A percentile compares a stretch with the other conserved stretches of the same genome.
These are phyloP conservation scores for Brassica carinata DNA, from an alignment of 345 rosid genomes.

Conservation along the genomic window DNA sequence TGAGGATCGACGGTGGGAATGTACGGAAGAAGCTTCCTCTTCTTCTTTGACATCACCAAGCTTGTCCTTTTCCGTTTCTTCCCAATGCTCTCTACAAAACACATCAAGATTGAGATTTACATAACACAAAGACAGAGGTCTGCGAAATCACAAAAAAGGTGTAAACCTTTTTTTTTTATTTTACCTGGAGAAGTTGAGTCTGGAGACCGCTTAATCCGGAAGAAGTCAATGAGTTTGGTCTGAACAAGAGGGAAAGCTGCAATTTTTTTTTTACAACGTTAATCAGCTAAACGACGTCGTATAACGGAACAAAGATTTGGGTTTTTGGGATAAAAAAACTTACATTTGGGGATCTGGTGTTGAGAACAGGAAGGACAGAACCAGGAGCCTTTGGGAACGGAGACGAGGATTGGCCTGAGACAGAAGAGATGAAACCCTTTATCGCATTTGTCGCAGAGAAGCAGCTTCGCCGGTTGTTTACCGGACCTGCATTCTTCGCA, in stretches of 20 bases:
- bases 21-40: slow-evolving; percentile 66
- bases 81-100: slow-evolving; percentile 47
- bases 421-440: slow-evolving; percentile 83
- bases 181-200: slow-evolving; percentile 49
- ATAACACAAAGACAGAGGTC: not conserved
- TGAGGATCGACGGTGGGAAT: slow-evolving; percentile 65
- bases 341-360: slow-evolving; percentile 66
- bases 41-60: slow-evolving; percentile 75
- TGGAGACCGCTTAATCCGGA: slow-evolving; percentile 61
- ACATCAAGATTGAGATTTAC: not conserved
- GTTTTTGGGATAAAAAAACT: not conserved
- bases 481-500: slow-evolving; percentile 83
- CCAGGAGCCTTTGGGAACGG: slow-evolving; percentile 92
- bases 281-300: not conserved
- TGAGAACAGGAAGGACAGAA: slow-evolving; percentile 66
- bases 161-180: not conserved
- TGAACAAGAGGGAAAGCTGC: slow-evolving; percentile 78
- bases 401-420: slow-evolving; percentile 79
- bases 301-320: not conserved
- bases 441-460: slow-evolving; percentile 88
- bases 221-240: slow-evolving; percentile 82
- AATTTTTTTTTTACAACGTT: not conserved
- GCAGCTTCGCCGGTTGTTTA: slow-evolving; percentile 58
- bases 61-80: slow-evolving; percentile 59
- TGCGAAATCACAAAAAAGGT: not conserved